Evolutionary conservation across 768 basidiomycete species (phyloP).

Genomic region (Multifurca ochricompacta): DNA sequence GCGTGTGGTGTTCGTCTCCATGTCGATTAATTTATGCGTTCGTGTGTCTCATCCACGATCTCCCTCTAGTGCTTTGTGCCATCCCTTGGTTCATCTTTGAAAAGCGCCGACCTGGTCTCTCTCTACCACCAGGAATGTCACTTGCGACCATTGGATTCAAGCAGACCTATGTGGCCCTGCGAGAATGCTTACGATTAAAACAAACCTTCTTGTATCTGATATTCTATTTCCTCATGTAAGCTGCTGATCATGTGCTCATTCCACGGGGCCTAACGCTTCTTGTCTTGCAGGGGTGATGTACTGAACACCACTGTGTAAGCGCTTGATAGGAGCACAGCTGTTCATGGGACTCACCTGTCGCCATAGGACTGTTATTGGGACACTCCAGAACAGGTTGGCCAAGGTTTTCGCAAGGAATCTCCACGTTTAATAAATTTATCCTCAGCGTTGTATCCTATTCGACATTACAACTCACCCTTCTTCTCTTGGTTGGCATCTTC

Average conservation of each 20-base stretch:
- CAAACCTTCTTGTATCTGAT: constrained; percentile 69
- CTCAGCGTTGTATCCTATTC: constrained; percentile 61
- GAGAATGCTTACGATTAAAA: constrained; percentile 58
- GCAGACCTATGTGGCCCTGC: constrained; percentile 54
- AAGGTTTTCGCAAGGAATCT: not conserved
- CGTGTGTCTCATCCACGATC: not conserved
- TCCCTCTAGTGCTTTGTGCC: constrained; percentile 47
- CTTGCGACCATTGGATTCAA: constrained; percentile 59
- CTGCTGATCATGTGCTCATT: not conserved
- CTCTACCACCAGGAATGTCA: constrained; percentile 45
- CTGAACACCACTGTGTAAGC: constrained; percentile 66
- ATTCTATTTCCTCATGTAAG: constrained; percentile 71
- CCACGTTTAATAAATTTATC: not conserved
- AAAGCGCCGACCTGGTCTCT: constrained; percentile 57
- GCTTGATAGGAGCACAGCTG: not conserved
- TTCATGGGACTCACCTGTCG: not conserved
- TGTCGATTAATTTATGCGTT: not conserved
- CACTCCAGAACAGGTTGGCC: constrained; percentile 58
- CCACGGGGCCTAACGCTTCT: not conserved
- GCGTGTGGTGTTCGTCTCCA: constrained; percentile 53
- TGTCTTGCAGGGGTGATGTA: constrained; percentile 53
- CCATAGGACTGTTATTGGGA: constrained; percentile 58
- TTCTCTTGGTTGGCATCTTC: constrained; percentile 59
- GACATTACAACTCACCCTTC: constrained; percentile 58
- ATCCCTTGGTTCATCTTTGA: constrained; percentile 70